These are phyloP conservation scores for Ensete ventricosum DNA, from an alignment of 176 grass and related monocot species.

Conservation along the genomic window DNA sequence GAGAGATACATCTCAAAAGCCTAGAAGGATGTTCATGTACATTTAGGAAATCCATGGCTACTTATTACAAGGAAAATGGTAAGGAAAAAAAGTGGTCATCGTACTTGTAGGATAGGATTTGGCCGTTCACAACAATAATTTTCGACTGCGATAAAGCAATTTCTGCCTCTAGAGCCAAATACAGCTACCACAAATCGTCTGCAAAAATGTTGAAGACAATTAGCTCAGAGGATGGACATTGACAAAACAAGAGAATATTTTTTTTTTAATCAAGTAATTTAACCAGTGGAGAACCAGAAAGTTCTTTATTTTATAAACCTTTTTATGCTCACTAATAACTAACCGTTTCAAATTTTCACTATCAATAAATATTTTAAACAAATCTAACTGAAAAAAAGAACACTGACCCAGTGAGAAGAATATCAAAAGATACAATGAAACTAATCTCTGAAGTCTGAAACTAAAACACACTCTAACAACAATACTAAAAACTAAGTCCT, in stretches of 20 bases:
- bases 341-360: too few species aligned
- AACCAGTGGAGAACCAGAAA: too few species aligned
- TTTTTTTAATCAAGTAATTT: too few species aligned
- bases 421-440: too few species aligned
- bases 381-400: too few species aligned
- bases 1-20: not conserved
- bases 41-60: conserved; percentile 1
- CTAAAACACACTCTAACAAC: too few species aligned
- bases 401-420: too few species aligned
- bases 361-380: too few species aligned
- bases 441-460: too few species aligned
- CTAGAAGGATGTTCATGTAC: not conserved
- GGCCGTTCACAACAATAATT: conserved; percentile 86
- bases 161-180: conserved; percentile 64
- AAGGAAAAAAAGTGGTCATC: not conserved
- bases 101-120: conserved; percentile 84
- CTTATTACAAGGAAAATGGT: not conserved
- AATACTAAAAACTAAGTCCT: too few species aligned
- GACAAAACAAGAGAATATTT: not conserved
- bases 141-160: conserved; percentile 72
- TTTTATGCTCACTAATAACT: too few species aligned
- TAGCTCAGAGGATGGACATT: not conserved
- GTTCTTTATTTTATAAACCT: too few species aligned
- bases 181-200: conserved; percentile 60
- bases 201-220: conserved; percentile 16